Base-by-base conservation (phyloP, 768 basidiomycete species). In the Stropharia rugosoannulata region DNA sequence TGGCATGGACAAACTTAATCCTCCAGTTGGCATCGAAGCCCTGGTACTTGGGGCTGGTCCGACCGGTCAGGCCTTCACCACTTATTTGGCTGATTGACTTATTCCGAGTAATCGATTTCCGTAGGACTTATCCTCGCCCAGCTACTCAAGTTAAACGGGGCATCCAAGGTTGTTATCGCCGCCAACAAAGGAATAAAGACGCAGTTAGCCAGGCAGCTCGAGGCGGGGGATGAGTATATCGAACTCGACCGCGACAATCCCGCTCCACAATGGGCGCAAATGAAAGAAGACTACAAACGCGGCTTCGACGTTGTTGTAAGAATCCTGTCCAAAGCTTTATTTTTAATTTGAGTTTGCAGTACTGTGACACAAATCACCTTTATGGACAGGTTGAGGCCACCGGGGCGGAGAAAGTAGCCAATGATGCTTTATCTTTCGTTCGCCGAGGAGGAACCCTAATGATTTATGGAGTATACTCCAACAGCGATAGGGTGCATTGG, bases 181-280 rank as follows among this genome's bases (percentile, higher is more conserved):
- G 89, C 88, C 36, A 93, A 93, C 74, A 90, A 92, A 71, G 93
- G 93, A 43, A 82, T 92, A 65, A 95, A 95, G 78, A 93, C 87
- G 78, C 82, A 89, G 53, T 83, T 94, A 52, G 93, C 93, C 10
- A 84, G 84, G 66, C 70, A 89, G 59, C 79, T 95, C 32, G 80
- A 90, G 5, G 87, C 86, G 3, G 93, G 75, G 9, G 90, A 95
- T 65, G 90, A 87, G 64, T 95, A 93, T 68, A 76, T 94, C 62
- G 91, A 93, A 64, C 79, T 95, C 42, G 90, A 95, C 65, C 73
- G 91, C 55, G 73, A 83, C 62, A 77, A 89, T 65, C 87, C 92
- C 8, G 82, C 78, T 10, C 70, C 80, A 0, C 93, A 94, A 66
- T 95, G 90, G 91, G 79, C 78, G 46, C 75, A 88, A 66, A 71